Conservation (phyloP, 2,329 filamentous ascomycete genomes). For the Aspergillus sp. region DNA sequence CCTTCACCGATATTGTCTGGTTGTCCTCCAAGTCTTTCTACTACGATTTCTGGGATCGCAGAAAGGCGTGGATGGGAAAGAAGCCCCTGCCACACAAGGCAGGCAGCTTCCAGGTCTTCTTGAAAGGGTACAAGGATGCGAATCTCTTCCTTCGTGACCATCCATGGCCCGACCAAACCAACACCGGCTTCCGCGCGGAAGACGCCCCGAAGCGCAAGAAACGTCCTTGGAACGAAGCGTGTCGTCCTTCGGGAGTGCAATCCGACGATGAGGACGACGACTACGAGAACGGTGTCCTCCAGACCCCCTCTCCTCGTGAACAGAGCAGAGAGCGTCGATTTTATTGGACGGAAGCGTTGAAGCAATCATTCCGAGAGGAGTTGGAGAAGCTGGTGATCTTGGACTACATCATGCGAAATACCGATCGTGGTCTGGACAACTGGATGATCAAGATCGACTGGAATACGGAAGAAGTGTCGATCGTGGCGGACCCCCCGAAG, state of each 20-base stretch:
- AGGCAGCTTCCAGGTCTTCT: constrained; percentile 94
- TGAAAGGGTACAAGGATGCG: constrained; percentile 95
- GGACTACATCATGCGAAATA: constrained; percentile 99
- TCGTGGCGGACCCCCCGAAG: constrained; percentile 80
- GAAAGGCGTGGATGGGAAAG: constrained; percentile 82
- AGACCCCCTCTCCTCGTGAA: constrained; percentile 43
- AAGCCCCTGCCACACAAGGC: constrained; percentile 84
- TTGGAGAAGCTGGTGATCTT: constrained; percentile 95
- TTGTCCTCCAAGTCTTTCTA: constrained; percentile 96
- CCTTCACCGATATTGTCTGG: constrained; percentile 92
- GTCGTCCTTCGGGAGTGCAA: constrained; percentile 63
- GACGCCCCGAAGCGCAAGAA: constrained; percentile 66
- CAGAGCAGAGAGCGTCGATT: constrained; percentile 55
- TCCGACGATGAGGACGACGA: constrained; percentile 62
- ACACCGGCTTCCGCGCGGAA: constrained; percentile 63
- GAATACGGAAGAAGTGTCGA: constrained; percentile 75
- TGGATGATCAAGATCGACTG: constrained; percentile 99
- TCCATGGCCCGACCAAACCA: constrained; percentile 92
- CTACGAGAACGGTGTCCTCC: constrained; percentile 37
- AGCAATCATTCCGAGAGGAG: constrained; percentile 91
- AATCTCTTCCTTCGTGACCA: constrained; percentile 93
- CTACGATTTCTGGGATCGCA: constrained; percentile 95
- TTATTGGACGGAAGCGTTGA: constrained; percentile 81
- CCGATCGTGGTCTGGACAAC: constrained; percentile 92
- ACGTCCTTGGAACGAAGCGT: constrained; percentile 76